These are phyloP conservation scores for Peronospora belbahrii DNA, from an alignment of 352 stramenopile species.

Conservation along the genomic window DNA sequence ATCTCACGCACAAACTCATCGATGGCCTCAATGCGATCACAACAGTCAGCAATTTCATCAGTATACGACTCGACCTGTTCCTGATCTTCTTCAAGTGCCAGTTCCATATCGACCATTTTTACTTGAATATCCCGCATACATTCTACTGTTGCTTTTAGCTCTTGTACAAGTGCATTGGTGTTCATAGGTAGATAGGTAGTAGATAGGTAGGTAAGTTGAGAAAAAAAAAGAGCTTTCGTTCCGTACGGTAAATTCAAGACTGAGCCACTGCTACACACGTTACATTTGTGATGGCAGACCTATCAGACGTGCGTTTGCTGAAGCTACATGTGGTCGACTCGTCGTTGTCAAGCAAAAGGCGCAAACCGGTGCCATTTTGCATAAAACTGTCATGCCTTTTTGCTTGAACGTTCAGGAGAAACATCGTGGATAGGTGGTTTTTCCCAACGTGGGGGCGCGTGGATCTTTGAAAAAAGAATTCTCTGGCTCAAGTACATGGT, in stretches of 20 bases:
- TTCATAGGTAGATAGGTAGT: not conserved
- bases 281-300: slow-evolving; percentile 1
- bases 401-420: slow-evolving; percentile 5
- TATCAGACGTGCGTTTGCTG: slow-evolving; percentile 8
- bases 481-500: not conserved
- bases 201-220: not conserved
- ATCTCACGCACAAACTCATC: slow-evolving; percentile 33
- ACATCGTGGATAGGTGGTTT: slow-evolving; percentile 8
- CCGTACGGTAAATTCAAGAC: not conserved
- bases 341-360: slow-evolving; percentile 9
- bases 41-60: slow-evolving; percentile 33
- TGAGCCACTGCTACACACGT: not conserved
- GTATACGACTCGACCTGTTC: slow-evolving; percentile 32
- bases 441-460: not conserved
- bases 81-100: slow-evolving; percentile 24
- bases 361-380: not conserved
- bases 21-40: slow-evolving; percentile 30
- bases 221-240: too few relatives aligned
- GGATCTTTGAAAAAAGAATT: not conserved
- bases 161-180: slow-evolving; percentile 24
- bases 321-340: slow-evolving; percentile 6
- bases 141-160: slow-evolving; percentile 19
- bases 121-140: slow-evolving; percentile 20
- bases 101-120: slow-evolving; percentile 17
- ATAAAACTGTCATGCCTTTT: slow-evolving; percentile 7